A percentile compares a stretch with the other conserved stretches of the same genome.
phyloP scores from a whole-genome alignment of 2,329 filamentous ascomycete genomes.

The Pyrenophora graminea region DNA sequence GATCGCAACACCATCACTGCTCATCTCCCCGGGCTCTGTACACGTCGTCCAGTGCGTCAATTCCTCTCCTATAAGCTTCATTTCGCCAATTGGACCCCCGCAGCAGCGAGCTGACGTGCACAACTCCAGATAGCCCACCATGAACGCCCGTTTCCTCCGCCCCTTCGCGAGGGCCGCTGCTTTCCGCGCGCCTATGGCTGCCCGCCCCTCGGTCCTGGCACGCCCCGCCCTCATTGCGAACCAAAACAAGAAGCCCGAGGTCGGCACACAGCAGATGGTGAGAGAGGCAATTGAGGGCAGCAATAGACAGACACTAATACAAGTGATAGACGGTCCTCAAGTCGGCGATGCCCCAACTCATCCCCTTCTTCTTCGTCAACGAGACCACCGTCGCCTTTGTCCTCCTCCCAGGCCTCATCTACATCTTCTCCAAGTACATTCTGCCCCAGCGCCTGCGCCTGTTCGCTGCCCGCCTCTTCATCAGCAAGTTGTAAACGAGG shows the following conservation, averaged over 20 bases:
- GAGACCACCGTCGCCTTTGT: conserved; percentile 50
- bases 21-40: conserved; percentile 41
- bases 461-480: conserved; percentile 49
- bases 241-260: conserved; percentile 45
- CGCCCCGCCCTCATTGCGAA: conserved; percentile 42
- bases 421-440: conserved; percentile 51
- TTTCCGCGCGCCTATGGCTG: conserved; percentile 45
- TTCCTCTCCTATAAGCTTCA: conserved; percentile 18
- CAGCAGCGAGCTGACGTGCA: conserved; percentile 38
- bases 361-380: conserved; percentile 54
- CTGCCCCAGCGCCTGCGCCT: conserved; percentile 49
- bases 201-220: conserved; percentile 42
- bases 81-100: conserved; percentile 32
- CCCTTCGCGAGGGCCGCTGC: conserved; percentile 47
- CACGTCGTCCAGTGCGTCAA: conserved; percentile 39
- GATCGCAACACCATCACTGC: conserved; percentile 40
- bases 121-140: conserved; percentile 41
- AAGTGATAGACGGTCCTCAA: conserved; percentile 43
- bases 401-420: conserved; percentile 49
- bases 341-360: conserved; percentile 52
- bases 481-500: conserved; percentile 49
- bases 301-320: conserved; percentile 20
- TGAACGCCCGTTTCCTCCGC: conserved; percentile 50
- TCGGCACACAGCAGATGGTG: conserved; percentile 43
- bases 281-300: background rate